Conservation (phyloP, 2,329 filamentous ascomycete genomes). For the Parafenestella ontariensis region DNA sequence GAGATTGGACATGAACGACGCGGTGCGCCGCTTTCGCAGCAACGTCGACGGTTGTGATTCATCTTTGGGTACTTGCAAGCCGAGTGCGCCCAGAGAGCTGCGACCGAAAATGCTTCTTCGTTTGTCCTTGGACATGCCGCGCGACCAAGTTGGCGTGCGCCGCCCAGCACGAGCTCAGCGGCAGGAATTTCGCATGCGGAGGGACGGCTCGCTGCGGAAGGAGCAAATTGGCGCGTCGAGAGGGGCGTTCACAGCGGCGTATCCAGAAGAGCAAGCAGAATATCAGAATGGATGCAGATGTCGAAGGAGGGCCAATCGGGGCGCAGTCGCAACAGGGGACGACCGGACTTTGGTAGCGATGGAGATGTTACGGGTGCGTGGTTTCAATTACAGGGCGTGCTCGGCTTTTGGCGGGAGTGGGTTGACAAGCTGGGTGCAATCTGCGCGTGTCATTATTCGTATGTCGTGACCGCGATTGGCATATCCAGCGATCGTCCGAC, state of each 20-base stretch:
- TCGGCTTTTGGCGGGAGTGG: conserved; percentile 8
- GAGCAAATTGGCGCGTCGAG: conserved; percentile 12
- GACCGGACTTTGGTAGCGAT: not conserved
- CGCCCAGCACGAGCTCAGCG: conserved; percentile 40
- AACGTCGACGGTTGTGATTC: conserved; percentile 46
- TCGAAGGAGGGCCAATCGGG: conserved; percentile 11
- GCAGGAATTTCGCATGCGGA: conserved; percentile 29
- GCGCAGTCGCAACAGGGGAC: conserved; percentile 13
- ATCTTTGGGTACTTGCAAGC: conserved; percentile 37
- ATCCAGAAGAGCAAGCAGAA: conserved; percentile 1
- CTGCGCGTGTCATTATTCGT: conserved; percentile 14
- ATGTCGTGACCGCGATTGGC: conserved; percentile 10
- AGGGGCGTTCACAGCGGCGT: not conserved
- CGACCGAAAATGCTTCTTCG: conserved; percentile 48
- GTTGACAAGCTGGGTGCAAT: conserved; percentile 8
- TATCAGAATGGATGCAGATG: conserved; percentile 2
- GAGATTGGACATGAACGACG: conserved; percentile 45
- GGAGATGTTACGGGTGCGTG: not conserved
- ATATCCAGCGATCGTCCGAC: not conserved
- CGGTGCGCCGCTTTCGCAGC: conserved; percentile 48
- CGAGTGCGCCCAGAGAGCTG: conserved; percentile 41
- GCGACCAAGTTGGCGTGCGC: conserved; percentile 30
- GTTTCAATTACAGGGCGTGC: conserved; percentile 7
- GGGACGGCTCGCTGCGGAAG: conserved; percentile 13
- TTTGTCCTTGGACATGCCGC: conserved; percentile 47